phyloP scores from a whole-genome alignment of 352 stramenopile genomes.

The Pythium pyrilobum region DNA sequence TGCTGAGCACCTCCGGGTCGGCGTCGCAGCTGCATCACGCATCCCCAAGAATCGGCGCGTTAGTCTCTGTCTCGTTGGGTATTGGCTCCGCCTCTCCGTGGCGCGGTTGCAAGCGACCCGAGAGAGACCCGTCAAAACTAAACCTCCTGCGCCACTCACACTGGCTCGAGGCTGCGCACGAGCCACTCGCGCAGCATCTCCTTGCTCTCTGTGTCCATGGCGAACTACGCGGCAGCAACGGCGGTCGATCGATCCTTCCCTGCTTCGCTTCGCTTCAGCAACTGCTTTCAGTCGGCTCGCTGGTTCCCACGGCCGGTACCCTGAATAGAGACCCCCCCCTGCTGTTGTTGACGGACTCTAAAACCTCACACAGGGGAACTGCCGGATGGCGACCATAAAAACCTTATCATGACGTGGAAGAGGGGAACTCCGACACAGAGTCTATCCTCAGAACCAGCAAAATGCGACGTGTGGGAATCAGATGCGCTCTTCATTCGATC shows the following conservation, averaged over 20 bases:
- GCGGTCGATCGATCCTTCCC: background rate
- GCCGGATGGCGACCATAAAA: background rate
- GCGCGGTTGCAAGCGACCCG: background rate
- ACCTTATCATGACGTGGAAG: conserved; percentile 1
- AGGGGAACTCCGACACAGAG: background rate
- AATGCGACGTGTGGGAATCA: conserved; percentile 18
- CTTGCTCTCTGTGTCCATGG: conserved; percentile 74
- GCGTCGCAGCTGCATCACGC: conserved; percentile 60
- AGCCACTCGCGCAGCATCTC: conserved; percentile 86
- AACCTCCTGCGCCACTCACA: conserved; percentile 44
- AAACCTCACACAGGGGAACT: conserved; percentile 6
- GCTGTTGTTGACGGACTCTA: background rate
- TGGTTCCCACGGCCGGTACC: conserved; percentile 10
- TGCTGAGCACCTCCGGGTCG: conserved; percentile 81
- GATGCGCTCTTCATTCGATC: background rate
- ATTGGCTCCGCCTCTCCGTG: background rate
- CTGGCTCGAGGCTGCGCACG: conserved; percentile 75
- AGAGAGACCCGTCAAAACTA: background rate
- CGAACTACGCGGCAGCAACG: background rate
- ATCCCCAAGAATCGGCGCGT: background rate
- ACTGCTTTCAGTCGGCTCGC: conserved; percentile 1
- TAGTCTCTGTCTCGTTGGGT: background rate
- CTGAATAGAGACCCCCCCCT: conserved; percentile 8
- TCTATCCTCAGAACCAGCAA: background rate
- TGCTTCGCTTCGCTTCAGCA: conserved; percentile 1